Conservation (phyloP, 345 rosid genomes). For the Arabidopsis suecica region DNA sequence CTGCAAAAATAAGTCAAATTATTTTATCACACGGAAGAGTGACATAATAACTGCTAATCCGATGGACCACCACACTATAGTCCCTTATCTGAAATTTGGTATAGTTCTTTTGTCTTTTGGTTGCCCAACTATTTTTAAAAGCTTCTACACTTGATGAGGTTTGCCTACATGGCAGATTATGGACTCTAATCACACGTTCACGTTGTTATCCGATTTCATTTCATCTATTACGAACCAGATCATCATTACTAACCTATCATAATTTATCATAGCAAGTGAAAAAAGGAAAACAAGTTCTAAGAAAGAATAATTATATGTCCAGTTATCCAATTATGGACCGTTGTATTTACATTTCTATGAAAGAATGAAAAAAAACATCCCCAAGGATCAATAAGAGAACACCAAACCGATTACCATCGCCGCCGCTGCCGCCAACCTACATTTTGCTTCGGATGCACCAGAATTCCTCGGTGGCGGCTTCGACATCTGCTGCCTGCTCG, state of each 20-base stretch:
- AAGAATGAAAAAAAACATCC: not conserved
- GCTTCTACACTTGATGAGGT: not conserved
- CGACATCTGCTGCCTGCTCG: slow-evolving; percentile 45
- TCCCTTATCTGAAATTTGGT: not conserved
- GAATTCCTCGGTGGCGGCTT: slow-evolving; percentile 39
- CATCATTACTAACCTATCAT: not conserved
- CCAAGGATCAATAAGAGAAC: slow-evolving; percentile 14
- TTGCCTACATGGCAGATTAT: not conserved
- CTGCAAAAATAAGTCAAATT: slow-evolving; percentile 13
- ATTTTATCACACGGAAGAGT: slow-evolving; percentile 2
- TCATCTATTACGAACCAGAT: not conserved
- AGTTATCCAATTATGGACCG: not conserved
- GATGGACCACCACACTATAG: not conserved
- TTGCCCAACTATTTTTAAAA: not conserved
- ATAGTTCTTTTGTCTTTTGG: not conserved
- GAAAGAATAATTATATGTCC: not conserved
- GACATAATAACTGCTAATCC: slow-evolving; percentile 16
- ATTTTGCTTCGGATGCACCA: not conserved
- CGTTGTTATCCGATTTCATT: not conserved
- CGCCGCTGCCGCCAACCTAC: slow-evolving; percentile 13
- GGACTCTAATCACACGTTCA: not conserved
- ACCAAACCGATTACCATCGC: slow-evolving; percentile 1
- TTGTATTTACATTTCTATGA: slow-evolving; percentile 3
- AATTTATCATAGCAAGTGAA: not conserved
- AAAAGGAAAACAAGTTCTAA: not conserved